phyloP scores from a whole-genome alignment of 371 early-diverging fungal species.

The Encephalitozoon hellem region DNA sequence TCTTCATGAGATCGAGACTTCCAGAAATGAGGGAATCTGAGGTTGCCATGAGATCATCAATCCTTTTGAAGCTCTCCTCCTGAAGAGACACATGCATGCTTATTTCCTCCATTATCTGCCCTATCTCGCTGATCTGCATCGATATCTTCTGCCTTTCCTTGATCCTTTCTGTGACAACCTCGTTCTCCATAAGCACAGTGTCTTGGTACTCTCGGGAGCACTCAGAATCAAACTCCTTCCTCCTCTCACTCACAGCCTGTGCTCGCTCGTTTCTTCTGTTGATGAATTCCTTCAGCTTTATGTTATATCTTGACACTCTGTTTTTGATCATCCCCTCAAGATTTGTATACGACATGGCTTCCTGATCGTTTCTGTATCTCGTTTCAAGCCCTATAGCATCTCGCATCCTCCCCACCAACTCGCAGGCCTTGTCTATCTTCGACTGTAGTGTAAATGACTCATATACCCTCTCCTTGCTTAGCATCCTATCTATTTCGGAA shows the following conservation, averaged over 20 bases:
- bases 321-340: constrained; percentile 11
- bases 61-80: constrained; percentile 57
- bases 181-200: not conserved
- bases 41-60: constrained; percentile 53
- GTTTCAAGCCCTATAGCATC: not conserved
- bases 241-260: not conserved
- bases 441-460: constrained; percentile 27
- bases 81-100: constrained; percentile 60
- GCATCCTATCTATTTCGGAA: not conserved
- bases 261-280: not conserved
- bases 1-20: constrained; percentile 34
- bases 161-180: not conserved
- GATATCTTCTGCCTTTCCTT: constrained; percentile 50
- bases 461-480: constrained; percentile 1
- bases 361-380: not conserved
- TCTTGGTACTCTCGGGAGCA: not conserved
- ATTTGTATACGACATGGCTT: not conserved
- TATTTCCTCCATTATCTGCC: constrained; percentile 60
- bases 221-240: not conserved
- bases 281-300: constrained; percentile 15
- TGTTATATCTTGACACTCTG: not conserved
- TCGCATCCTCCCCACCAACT: not conserved
- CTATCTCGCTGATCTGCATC: constrained; percentile 60
- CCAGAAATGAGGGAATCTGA: constrained; percentile 27
- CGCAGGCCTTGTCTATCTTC: not conserved